Evolutionary conservation across 345 rosid species (phyloP).

Genomic region (Eucalyptus rudis): DNA sequence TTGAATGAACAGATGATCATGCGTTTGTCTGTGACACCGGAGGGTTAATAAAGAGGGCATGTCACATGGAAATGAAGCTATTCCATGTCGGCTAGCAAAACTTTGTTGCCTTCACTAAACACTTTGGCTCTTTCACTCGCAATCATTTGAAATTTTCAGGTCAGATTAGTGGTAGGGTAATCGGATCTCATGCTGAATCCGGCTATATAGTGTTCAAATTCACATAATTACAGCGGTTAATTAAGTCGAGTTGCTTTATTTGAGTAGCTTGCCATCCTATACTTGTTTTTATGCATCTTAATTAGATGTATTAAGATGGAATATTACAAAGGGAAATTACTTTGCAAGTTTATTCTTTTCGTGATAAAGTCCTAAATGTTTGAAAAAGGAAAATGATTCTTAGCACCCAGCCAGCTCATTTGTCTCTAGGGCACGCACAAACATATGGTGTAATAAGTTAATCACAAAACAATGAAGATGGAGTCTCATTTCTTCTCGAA

Average conservation of each 20-base stretch:
- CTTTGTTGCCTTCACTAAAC: not conserved
- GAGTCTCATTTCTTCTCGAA: not conserved
- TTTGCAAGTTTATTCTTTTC: not conserved
- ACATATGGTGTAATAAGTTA: not conserved
- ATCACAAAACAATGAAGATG: not conserved
- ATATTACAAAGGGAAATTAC: not conserved
- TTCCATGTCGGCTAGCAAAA: not conserved
- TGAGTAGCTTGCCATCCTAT: not conserved
- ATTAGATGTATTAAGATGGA: not conserved
- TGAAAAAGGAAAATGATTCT: not conserved
- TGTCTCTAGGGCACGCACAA: not conserved
- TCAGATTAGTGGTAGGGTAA: rapidly evolving
- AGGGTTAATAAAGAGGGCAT: not conserved
- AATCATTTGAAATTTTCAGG: not conserved
- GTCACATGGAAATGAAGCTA: not conserved
- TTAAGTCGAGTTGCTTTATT: not conserved
- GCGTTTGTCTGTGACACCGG: not conserved
- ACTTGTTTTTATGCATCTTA: not conserved
- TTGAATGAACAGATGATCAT: not conserved
- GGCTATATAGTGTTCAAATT: not conserved
- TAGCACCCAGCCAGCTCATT: not conserved
- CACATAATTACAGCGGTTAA: not conserved
- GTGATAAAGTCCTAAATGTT: not conserved
- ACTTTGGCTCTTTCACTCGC: not conserved
- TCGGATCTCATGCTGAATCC: not conserved